Evolutionary conservation across 164 flowering plant genomes (phyloP).

Genomic region (Annona squamosa): DNA sequence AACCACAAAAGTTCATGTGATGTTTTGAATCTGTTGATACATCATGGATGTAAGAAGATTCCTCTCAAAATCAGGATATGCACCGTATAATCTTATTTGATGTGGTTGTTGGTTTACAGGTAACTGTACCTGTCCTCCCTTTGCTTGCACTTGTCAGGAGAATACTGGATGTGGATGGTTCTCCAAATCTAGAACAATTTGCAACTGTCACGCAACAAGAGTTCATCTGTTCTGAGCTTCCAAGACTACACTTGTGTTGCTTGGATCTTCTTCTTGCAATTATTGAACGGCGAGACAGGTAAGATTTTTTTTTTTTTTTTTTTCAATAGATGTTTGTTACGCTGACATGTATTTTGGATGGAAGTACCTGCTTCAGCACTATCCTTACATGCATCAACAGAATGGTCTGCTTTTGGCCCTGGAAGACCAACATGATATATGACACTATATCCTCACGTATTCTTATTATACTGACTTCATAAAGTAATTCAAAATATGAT

Average conservation of each 20-base stretch:
- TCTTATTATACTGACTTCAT: too few species aligned
- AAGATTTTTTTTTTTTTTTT: neutral
- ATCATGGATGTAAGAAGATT: too few species aligned
- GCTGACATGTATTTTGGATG: neutral
- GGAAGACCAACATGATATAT: too few species aligned
- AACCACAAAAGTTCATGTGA: too few species aligned
- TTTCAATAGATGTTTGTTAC: neutral
- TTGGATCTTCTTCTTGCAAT: constrained; percentile 62
- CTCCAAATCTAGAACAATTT: constrained; percentile 37
- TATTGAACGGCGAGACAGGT: constrained; percentile 65
- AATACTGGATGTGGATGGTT: constrained; percentile 73
- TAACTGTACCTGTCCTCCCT: constrained; percentile 49
- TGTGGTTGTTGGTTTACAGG: constrained; percentile 31
- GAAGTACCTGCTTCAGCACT: neutral
- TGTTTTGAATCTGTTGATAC: too few species aligned
- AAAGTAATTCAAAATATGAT: too few species aligned
- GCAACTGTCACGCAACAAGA: constrained; percentile 65
- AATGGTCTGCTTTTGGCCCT: neutral
- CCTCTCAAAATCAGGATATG: too few species aligned
- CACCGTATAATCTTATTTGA: neutral
- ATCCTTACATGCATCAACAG: neutral
- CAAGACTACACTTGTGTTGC: constrained; percentile 47
- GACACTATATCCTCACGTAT: too few species aligned
- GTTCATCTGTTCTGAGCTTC: constrained; percentile 62
- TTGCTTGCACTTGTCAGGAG: constrained; percentile 63